Evolutionary conservation across 106 monocot genomes (phyloP).

Genomic region (Ottelia alismoides): DNA sequence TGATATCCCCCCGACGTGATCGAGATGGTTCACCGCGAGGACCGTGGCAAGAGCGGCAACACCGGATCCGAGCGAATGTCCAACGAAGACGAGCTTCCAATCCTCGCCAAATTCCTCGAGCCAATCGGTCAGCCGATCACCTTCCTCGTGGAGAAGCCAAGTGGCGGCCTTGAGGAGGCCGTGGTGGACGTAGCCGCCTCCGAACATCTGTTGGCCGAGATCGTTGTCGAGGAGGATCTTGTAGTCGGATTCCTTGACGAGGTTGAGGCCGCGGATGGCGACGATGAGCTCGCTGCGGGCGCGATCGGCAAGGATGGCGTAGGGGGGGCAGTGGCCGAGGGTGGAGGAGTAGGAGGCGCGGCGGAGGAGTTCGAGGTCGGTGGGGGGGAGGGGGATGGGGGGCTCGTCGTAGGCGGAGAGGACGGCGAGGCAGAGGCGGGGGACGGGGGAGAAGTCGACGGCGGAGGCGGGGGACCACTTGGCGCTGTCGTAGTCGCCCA

Average conservation of each 20-base stretch:
- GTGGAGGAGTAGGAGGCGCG: constrained; percentile 47
- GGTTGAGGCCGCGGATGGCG: constrained; percentile 76
- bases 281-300: constrained; percentile 35
- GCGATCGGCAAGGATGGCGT: constrained; percentile 58
- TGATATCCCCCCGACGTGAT: constrained; percentile 39
- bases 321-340: constrained; percentile 40
- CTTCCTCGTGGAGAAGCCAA: constrained; percentile 57
- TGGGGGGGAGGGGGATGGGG: constrained; percentile 25
- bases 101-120: constrained; percentile 27
- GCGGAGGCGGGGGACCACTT: too few species aligned
- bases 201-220: constrained; percentile 54
- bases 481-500: too few species aligned
- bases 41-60: constrained; percentile 69
- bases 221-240: constrained; percentile 48
- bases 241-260: constrained; percentile 59
- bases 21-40: constrained; percentile 44
- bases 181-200: constrained; percentile 50
- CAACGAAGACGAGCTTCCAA: constrained; percentile 52
- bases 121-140: constrained; percentile 30
- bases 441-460: too few species aligned
- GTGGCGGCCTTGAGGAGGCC: constrained; percentile 65
- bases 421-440: too few species aligned
- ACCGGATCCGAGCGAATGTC: constrained; percentile 80
- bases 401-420: too few species aligned
- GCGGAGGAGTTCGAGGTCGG: constrained; percentile 41